Evolutionary conservation across 164 flowering plant genomes (phyloP).

Genomic region (Vitis cinerea): DNA sequence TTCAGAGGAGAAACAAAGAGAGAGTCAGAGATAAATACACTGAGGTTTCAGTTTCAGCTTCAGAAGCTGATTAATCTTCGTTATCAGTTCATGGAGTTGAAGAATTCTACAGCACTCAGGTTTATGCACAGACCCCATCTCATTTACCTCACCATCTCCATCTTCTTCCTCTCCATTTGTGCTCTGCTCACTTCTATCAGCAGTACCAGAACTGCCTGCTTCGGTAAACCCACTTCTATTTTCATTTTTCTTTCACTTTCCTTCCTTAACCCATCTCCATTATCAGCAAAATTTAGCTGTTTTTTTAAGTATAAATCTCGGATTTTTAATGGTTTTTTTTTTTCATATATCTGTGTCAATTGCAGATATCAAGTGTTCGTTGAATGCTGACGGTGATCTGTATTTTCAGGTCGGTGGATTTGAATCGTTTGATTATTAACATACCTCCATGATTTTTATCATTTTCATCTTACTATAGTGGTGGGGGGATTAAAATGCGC

Average conservation of each 20-base stretch:
- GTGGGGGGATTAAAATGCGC: too few species aligned
- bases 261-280: not conserved
- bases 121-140: constrained; percentile 7
- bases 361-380: constrained; percentile 13
- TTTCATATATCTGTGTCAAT: not conserved
- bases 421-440: not conserved
- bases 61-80: too few species aligned
- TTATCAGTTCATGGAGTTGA: constrained; percentile 16
- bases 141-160: constrained; percentile 16
- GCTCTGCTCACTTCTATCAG: constrained; percentile 24
- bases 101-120: constrained; percentile 1
- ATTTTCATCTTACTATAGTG: too few species aligned
- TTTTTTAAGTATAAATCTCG: not conserved
- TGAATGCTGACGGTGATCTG: constrained; percentile 8
- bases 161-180: constrained; percentile 33
- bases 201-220: constrained; percentile 14
- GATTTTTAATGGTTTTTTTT: not conserved
- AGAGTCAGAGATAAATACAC: too few species aligned
- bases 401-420: constrained; percentile 12
- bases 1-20: too few species aligned
- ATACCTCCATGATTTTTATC: not conserved
- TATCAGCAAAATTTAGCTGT: not conserved
- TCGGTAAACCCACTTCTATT: constrained; percentile 14
- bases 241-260: not conserved
- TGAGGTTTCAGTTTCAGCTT: too few species aligned